Conservation (phyloP, 352 stramenopile genomes). For the Elongisporangium undulatum region DNA sequence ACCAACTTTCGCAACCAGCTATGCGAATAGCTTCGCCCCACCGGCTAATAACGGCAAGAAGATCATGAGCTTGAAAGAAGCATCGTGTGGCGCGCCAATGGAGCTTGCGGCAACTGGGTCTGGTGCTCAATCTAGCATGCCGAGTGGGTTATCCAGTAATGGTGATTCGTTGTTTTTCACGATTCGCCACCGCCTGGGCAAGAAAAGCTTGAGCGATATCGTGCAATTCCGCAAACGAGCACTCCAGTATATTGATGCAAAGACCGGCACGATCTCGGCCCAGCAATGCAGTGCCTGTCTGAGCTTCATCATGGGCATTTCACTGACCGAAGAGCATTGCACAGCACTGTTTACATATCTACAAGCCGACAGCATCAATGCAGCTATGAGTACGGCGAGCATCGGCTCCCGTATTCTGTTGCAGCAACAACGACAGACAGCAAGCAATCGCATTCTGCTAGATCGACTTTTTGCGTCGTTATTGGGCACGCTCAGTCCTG, state of each 20-base stretch:
- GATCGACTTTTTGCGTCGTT: slow-evolving; percentile 34
- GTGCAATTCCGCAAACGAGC: slow-evolving; percentile 42
- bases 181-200: slow-evolving; percentile 39
- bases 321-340: slow-evolving; percentile 39
- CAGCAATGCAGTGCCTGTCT: slow-evolving; percentile 35
- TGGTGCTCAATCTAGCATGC: neutral
- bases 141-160: slow-evolving; percentile 3
- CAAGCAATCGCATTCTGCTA: slow-evolving; percentile 22
- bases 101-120: slow-evolving; percentile 8
- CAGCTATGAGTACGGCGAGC: slow-evolving; percentile 9
- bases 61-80: slow-evolving; percentile 59
- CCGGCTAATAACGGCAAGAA: slow-evolving; percentile 18
- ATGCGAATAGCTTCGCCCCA: neutral
- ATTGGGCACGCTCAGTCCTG: slow-evolving; percentile 31
- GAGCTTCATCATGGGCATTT: slow-evolving; percentile 26
- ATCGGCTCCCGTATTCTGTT: slow-evolving; percentile 36
- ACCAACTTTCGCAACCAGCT: slow-evolving; percentile 4
- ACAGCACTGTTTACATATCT: slow-evolving; percentile 46
- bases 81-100: slow-evolving; percentile 28
- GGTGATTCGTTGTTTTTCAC: slow-evolving; percentile 41
- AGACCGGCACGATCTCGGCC: slow-evolving; percentile 42
- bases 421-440: slow-evolving; percentile 15
- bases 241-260: slow-evolving; percentile 47
- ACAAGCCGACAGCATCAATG: slow-evolving; percentile 8
- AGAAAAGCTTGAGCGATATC: slow-evolving; percentile 37